These are phyloP conservation scores for Candida sp. DNA, from an alignment of 1,139 yeast genomes.

Conservation along the genomic window DNA sequence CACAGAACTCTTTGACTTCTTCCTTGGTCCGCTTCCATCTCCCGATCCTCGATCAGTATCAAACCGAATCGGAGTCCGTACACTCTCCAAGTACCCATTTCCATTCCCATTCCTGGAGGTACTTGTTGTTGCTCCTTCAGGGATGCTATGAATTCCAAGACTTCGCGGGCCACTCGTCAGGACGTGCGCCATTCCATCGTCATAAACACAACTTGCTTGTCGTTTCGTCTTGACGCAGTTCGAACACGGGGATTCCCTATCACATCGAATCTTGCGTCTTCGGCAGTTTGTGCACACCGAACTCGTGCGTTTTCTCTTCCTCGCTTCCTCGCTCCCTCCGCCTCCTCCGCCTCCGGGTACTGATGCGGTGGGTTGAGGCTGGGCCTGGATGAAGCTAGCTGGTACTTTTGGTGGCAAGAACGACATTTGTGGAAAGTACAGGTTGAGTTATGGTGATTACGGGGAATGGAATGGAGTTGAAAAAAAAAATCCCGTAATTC, in stretches of 20 bases:
- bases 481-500: neutral
- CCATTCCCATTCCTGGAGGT: neutral
- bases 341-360: conserved; percentile 1
- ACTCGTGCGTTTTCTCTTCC: conserved; percentile 34
- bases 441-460: neutral
- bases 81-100: conserved; percentile 20
- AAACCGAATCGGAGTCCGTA: conserved; percentile 26
- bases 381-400: neutral
- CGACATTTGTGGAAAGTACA: too few relatives aligned
- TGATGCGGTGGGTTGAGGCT: neutral
- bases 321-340: conserved; percentile 9
- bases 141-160: too few relatives aligned
- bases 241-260: conserved; percentile 38
- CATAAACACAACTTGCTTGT: conserved; percentile 29
- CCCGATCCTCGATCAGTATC: neutral
- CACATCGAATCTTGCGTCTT: conserved; percentile 41
- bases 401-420: neutral
- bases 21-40: conserved; percentile 2
- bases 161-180: too few relatives aligned
- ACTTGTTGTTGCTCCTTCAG: neutral
- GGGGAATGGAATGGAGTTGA: too few relatives aligned
- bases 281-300: conserved; percentile 42
- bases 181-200: too few relatives aligned
- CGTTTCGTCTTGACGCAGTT: conserved; percentile 34
- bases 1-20: neutral